phyloP scores from a whole-genome alignment of 2,329 filamentous ascomycete species.

The Penicillium frequentans region DNA sequence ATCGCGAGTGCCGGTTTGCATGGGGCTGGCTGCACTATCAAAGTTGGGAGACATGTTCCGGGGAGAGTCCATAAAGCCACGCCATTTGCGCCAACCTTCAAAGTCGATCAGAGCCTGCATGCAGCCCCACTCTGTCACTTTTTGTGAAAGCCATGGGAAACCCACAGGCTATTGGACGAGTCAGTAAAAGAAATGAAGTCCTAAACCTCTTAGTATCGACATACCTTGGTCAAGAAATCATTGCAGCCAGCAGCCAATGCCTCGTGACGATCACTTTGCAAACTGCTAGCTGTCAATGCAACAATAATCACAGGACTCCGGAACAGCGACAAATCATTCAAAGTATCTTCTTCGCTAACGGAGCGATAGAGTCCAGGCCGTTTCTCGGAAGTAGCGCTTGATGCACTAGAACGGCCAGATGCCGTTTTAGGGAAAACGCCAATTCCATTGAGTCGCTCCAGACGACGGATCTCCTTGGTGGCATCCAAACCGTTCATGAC shows the following conservation, averaged over 20 bases:
- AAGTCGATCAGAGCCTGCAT: slow-evolving; percentile 99
- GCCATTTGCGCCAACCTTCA: slow-evolving; percentile 97
- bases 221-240: slow-evolving; percentile 95
- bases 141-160: slow-evolving; percentile 94
- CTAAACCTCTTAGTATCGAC: slow-evolving; percentile 17
- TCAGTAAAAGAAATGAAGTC: not conserved
- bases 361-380: slow-evolving; percentile 21
- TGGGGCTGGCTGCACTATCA: slow-evolving; percentile 27
- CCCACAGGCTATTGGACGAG: slow-evolving; percentile 74
- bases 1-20: slow-evolving; percentile 24
- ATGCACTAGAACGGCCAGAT: slow-evolving; percentile 51
- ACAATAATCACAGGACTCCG: slow-evolving; percentile 98
- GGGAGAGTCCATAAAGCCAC: slow-evolving; percentile 63
- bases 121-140: slow-evolving; percentile 99
- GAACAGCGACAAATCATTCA: slow-evolving; percentile 60
- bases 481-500: slow-evolving; percentile 95
- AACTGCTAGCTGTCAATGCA: slow-evolving; percentile 86
- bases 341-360: slow-evolving; percentile 37
- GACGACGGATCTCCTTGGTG: slow-evolving; percentile 86
- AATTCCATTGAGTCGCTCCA: slow-evolving; percentile 89
- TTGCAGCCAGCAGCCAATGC: slow-evolving; percentile 95
- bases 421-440: slow-evolving; percentile 80
- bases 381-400: slow-evolving; percentile 26
- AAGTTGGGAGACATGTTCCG: slow-evolving; percentile 18
- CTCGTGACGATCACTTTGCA: slow-evolving; percentile 94